A percentile compares a stretch with the other conserved stretches of the same genome.
Conservation (phyloP, 2,329 filamentous ascomycete species). For the Aspergillus thermomutatus region DNA sequence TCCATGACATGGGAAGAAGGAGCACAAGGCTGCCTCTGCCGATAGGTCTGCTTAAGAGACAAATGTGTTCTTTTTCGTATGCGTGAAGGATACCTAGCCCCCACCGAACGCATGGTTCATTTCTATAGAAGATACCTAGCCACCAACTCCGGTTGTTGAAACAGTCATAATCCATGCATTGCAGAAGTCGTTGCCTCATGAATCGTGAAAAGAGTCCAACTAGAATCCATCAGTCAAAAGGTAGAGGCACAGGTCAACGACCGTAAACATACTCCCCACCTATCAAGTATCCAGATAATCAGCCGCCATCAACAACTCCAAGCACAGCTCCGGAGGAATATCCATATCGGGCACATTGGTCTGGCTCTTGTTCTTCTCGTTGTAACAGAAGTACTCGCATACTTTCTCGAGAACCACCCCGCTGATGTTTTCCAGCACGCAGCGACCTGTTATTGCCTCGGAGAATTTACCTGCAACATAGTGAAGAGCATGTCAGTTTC, state of each 20-base stretch:
- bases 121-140: neutral
- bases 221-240: neutral
- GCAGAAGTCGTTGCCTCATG: neutral
- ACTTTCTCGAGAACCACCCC: conserved; percentile 65
- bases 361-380: conserved; percentile 60
- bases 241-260: neutral
- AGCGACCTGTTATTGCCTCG: conserved; percentile 58
- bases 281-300: conserved; percentile 58
- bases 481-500: conserved; percentile 3
- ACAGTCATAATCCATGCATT: neutral
- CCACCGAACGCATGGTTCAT: neutral
- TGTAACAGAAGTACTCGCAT: conserved; percentile 68
- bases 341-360: conserved; percentile 65
- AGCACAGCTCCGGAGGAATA: conserved; percentile 60
- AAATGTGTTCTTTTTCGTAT: neutral
- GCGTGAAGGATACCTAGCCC: neutral
- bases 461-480: conserved; percentile 53
- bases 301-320: conserved; percentile 65
- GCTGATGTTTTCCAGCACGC: conserved; percentile 60
- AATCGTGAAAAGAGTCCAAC: neutral
- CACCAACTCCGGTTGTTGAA: neutral
- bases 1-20: neutral
- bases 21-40: neutral
- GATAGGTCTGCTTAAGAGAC: neutral
- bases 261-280: neutral